Conservation (phyloP, 495 filamentous ascomycete species). For the Aspergillus wentii region DNA sequence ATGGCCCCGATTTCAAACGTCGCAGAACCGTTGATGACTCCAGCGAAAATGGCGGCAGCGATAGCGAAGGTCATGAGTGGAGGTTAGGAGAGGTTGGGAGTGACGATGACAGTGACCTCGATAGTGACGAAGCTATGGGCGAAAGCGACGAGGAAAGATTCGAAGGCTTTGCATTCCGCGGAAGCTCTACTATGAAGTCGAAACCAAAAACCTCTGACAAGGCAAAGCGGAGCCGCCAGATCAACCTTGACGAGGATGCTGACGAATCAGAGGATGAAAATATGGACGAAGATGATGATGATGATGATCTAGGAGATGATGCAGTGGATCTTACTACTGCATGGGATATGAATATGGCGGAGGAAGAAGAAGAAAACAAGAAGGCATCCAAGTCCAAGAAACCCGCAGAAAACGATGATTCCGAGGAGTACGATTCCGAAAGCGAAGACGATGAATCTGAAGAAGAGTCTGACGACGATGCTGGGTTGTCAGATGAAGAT, state of each 20-base stretch:
- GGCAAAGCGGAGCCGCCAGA: constrained; percentile 28
- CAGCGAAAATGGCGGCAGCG: constrained; percentile 57
- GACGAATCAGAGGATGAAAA: constrained; percentile 42
- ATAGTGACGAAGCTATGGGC: constrained; percentile 91
- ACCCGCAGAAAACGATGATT: constrained; percentile 31
- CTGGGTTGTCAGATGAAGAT: no score
- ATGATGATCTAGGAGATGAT: constrained; percentile 72
- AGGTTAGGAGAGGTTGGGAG: constrained; percentile 67
- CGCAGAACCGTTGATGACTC: constrained; percentile 32
- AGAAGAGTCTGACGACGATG: constrained; percentile 55
- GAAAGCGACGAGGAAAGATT: constrained; percentile 82
- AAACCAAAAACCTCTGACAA: constrained; percentile 23
- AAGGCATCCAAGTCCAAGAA: constrained; percentile 29
- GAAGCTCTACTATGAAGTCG: constrained; percentile 54
- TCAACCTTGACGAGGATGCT: constrained; percentile 55
- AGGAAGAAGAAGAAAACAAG: constrained; percentile 37
- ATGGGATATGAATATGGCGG: constrained; percentile 66
- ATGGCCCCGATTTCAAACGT: constrained; percentile 42
- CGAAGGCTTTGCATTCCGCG: constrained; percentile 68
- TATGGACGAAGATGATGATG: constrained; percentile 51
- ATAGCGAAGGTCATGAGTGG: constrained; percentile 89
- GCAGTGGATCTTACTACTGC: constrained; percentile 80
- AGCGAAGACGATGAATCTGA: constrained; percentile 45
- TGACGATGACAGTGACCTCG: constrained; percentile 78
- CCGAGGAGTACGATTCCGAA: constrained; percentile 44